These are phyloP conservation scores for Cryptosporidium meleagridis DNA, from an alignment of 169 alveolate genomes.

Conservation along the genomic window DNA sequence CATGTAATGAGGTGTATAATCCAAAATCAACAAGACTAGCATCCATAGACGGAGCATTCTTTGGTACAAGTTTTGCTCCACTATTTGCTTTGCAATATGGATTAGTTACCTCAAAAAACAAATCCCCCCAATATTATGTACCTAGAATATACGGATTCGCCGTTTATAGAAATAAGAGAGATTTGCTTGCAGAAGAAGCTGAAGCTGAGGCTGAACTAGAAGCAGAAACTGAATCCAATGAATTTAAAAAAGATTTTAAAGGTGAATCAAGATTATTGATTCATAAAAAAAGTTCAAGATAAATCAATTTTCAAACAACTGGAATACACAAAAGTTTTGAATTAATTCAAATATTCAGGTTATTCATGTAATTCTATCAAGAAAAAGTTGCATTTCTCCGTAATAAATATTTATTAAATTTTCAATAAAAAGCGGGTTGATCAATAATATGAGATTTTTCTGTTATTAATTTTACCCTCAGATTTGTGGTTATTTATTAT, in stretches of 20 bases:
- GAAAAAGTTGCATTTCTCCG: neutral
- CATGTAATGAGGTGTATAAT: conserved; percentile 87
- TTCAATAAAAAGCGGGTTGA: neutral
- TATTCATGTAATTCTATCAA: neutral
- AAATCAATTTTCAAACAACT: neutral
- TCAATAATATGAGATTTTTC: neutral
- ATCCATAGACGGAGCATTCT: conserved; percentile 92
- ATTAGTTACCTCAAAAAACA: conserved; percentile 10
- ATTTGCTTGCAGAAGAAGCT: conserved; percentile 44
- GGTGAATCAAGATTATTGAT: conserved; percentile 1
- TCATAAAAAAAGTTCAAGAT: neutral
- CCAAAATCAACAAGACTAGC: conserved; percentile 83
- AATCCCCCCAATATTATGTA: conserved; percentile 36
- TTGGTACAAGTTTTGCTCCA: conserved; percentile 92
- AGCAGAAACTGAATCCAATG: neutral
- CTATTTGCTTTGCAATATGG: conserved; percentile 79
- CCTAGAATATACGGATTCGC: conserved; percentile 74
- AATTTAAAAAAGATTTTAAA: neutral
- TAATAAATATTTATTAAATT: neutral
- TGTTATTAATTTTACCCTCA: neutral
- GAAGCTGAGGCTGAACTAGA: conserved; percentile 18
- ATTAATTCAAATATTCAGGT: neutral
- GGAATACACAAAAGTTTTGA: neutral
- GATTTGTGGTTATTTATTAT: no score
- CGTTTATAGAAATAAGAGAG: conserved; percentile 70